Base-by-base conservation (phyloP, 2,329 filamentous ascomycete species). In the Fusarium robinianum region DNA sequence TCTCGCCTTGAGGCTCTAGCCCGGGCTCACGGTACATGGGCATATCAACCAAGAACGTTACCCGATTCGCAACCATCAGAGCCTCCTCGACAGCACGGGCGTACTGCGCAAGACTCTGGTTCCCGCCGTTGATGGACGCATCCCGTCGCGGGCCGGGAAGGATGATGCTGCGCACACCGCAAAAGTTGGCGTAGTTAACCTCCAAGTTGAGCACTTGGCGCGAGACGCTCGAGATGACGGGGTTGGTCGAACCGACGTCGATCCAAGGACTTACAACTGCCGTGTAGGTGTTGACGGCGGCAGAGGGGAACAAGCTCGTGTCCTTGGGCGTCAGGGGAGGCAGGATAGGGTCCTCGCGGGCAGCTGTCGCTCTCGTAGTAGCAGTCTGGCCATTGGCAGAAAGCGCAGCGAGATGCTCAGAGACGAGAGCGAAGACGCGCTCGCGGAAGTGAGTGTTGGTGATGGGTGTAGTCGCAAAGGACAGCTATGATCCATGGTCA, bases 141-240 rank as follows among this genome's bases (percentile, higher is more conserved):
- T 85, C 80, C 10, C 81, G 71, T 53, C 80, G 79, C 3, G 94
- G 94, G 0, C 90, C 90, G 2, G 86, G 84, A 19, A 99, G 76
- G 36, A 97, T 74, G 46, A 97, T 77, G 67, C 87, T 95, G 42
- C 84, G 83, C 33, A 94, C 80, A 23, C 95, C 95, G 63, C 90
- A 96, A 70, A 97, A 99, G 51, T 90, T 91, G 53, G 95, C 94
- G 70, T 96, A 99, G 34, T 90, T 88, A 33, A 97, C 80, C 66
- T 99, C 94, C 25, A 96, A 78, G 64, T 90, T 90, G 52, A 99
- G 75, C 6, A 95, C 87, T 70, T 96, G 92, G 30, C 88, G 83
- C 23, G 92, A 96, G 46, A 97, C 79, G 65, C 88, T 88, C 6
- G 90, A 84, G 51, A 97, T 84, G 51, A 92, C 69, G 6, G 90